A percentile compares a stretch with the other conserved stretches of the same genome.
Conservation (phyloP, 345 rosid species). For the Brassica cretica region DNA sequence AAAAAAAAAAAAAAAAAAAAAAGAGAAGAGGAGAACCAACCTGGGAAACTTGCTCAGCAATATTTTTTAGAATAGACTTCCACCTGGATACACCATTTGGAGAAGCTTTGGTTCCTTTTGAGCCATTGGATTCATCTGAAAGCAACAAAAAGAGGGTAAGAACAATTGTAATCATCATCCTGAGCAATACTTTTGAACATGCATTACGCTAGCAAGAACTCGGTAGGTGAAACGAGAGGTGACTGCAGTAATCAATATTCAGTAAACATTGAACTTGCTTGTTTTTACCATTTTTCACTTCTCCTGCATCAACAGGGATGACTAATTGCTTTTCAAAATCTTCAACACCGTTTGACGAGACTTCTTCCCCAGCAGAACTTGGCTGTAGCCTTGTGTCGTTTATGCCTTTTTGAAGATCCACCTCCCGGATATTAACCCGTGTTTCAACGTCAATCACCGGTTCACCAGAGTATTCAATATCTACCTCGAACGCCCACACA, state of each 20-base stretch:
- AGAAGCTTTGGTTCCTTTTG: slow-evolving; percentile 32
- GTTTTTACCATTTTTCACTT: slow-evolving; percentile 34
- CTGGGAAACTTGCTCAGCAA: slow-evolving; percentile 43
- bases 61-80: slow-evolving; percentile 40
- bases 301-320: slow-evolving; percentile 50
- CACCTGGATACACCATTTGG: slow-evolving; percentile 43
- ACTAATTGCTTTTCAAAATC: slow-evolving; percentile 58
- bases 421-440: slow-evolving; percentile 72
- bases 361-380: slow-evolving; percentile 47
- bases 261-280: slow-evolving; percentile 46
- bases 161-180: slow-evolving; percentile 2
- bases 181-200: slow-evolving; percentile 10
- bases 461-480: slow-evolving; percentile 85
- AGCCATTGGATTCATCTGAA: slow-evolving; percentile 29
- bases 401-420: slow-evolving; percentile 59
- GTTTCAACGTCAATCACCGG: slow-evolving; percentile 66
- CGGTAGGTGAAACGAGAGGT: slow-evolving; percentile 3
- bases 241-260: slow-evolving; percentile 47
- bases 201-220: too few species aligned
- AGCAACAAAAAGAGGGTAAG: slow-evolving; percentile 8
- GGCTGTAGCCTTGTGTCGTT: slow-evolving; percentile 47
- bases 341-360: slow-evolving; percentile 60
- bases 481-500: slow-evolving; percentile 89
- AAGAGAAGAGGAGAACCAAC: neutral
- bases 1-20: too few species aligned